Evolutionary conservation across 208 protist genomes (phyloP), one percentile per base, ranked within the genome.

Genomic region (Trypanosoma congolense): DNA sequence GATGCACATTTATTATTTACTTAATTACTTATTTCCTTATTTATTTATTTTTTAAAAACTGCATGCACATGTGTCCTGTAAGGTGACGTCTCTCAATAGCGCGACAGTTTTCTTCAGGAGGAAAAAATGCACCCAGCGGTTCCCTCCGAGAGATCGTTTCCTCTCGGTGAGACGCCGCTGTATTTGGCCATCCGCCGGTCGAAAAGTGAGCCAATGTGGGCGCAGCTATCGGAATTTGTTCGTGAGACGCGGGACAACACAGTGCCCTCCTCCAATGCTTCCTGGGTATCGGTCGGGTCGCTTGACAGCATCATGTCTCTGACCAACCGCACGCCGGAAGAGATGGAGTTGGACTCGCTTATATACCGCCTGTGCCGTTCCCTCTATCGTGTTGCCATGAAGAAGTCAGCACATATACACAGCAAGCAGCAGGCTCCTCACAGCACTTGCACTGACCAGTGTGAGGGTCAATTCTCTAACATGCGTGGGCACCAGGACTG

Each of bases 301-400:
- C 63, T 80, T 22, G 76, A 81, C 52, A 79, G 73, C 1, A 80
- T 77, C 31, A 61, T 79, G 12, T 64, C 64, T 48, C 38, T 69
- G 19, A 41, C 25, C 10, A 55, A 62, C 51, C 42, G 56, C 26
- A 55, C 51, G 10, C 42, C 42, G 10, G 64, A 70, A 50, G 57
- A 77, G 19, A 36, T 56, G 25, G 78, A 86, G 58, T 62, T 63
- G 51, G 72, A 75, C 38, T 49, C 76, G 14, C 78, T 89, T 40
- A 83, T 91, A 29, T 86, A 87, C 60, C 67, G 63, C 31, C 73
- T 91, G 8, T 91, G 79, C 57, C 65, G 62, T 61, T 91, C 83
- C 1, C 65, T 91, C 19, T 81, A 87, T 66, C 75, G 71, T 51
- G 80, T 79, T n/a, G 80, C 79, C 1, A 38, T 63, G 41, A 68